These are phyloP conservation scores for Trifolium subterraneum DNA, from an alignment of 306 rosid species.

Conservation along the genomic window DNA sequence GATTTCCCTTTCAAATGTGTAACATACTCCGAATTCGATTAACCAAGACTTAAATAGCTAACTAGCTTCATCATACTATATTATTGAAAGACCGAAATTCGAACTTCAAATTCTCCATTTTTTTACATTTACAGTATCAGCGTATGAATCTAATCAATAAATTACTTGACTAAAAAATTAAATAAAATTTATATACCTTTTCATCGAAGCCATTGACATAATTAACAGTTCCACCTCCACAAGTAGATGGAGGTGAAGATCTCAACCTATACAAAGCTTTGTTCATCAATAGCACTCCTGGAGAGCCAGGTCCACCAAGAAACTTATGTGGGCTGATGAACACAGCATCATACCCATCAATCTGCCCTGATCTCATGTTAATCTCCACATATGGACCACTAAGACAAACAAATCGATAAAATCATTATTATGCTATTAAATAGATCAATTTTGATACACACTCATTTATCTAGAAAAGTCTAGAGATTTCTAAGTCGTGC, in stretches of 20 bases:
- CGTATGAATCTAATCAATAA: no score
- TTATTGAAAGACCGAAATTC: no score
- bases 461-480: no score
- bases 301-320: constrained; percentile 82
- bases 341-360: constrained; percentile 72
- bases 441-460: neutral
- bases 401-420: constrained; percentile 6
- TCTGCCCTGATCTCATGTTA: constrained; percentile 59
- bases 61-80: no score
- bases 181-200: constrained; percentile 42
- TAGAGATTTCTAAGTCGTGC: no score
- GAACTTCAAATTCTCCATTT: no score
- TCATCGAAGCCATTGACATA: constrained; percentile 78
- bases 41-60: no score
- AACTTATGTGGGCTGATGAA: constrained; percentile 84
- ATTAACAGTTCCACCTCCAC: constrained; percentile 85
- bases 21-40: no score
- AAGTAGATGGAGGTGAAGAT: constrained; percentile 77
- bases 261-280: constrained; percentile 55
- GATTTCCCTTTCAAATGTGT: neutral
- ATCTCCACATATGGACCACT: constrained; percentile 83
- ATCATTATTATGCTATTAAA: neutral
- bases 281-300: constrained; percentile 73
- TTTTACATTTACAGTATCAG: no score
- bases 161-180: no score